phyloP scores from a whole-genome alignment of 768 basidiomycete genomes.

The Exsudoporus frostii region DNA sequence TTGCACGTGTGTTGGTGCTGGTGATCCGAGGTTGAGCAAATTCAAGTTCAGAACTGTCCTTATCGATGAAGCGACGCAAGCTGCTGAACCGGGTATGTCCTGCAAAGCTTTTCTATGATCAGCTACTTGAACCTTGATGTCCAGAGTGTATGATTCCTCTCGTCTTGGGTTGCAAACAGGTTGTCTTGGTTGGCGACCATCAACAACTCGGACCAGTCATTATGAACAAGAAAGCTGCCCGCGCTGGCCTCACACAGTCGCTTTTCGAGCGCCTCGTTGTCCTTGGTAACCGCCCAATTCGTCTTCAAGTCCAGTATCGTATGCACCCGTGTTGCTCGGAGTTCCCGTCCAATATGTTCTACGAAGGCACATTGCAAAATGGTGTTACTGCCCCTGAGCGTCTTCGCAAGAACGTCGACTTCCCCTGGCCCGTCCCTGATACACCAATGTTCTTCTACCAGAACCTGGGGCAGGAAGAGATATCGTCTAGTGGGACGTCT shows the following conservation, averaged over 20 bases:
- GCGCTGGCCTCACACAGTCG: constrained; percentile 97
- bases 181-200: constrained; percentile 96
- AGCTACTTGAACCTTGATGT: constrained; percentile 9
- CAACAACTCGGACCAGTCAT: constrained; percentile 97
- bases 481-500: constrained; percentile 96
- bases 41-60: constrained; percentile 98
- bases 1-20: constrained; percentile 96
- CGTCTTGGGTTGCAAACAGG: constrained; percentile 96
- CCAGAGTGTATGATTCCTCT: constrained; percentile 99
- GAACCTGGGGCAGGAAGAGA: constrained; percentile 98
- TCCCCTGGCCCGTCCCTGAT: constrained; percentile 96
- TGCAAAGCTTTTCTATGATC: not conserved
- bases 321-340: constrained; percentile 99
- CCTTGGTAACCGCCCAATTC: constrained; percentile 93
- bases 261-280: constrained; percentile 97
- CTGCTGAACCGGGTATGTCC: constrained; percentile 85
- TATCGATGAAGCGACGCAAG: constrained; percentile 98
- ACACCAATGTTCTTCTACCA: constrained; percentile 99
- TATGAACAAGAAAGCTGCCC: constrained; percentile 99
- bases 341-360: constrained; percentile 99
- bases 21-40: constrained; percentile 93
- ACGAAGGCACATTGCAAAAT: constrained; percentile 97
- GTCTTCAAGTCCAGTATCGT: constrained; percentile 98
- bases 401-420: constrained; percentile 96
- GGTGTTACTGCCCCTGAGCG: constrained; percentile 98